Evolutionary conservation across 164 flowering plant genomes (phyloP).

Genomic region (Echeveria elegans): DNA sequence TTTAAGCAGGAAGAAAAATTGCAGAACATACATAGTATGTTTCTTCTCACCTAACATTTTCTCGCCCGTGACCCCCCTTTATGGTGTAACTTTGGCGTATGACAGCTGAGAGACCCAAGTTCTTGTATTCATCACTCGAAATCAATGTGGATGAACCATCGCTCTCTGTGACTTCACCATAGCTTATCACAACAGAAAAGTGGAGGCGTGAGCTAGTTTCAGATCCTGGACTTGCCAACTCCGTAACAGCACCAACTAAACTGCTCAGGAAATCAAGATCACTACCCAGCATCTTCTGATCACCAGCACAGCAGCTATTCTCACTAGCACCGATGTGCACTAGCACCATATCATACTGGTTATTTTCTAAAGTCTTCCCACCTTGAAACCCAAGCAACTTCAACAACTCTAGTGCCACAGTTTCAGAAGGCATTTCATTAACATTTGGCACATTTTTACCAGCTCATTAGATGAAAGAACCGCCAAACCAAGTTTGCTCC

Average conservation of each 20-base stretch:
- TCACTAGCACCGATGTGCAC: slow-evolving; percentile 51
- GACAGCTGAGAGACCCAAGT: slow-evolving; percentile 33
- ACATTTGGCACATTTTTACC: slow-evolving; percentile 11
- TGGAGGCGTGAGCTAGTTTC: slow-evolving; percentile 65
- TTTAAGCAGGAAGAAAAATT: background rate
- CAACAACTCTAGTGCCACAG: slow-evolving; percentile 34
- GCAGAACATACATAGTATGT: background rate
- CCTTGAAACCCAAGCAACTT: slow-evolving; percentile 71
- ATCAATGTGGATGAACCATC: slow-evolving; percentile 27
- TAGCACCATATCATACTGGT: slow-evolving; percentile 64
- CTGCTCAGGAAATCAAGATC: slow-evolving; percentile 36
- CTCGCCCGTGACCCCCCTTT: slow-evolving; percentile 43
- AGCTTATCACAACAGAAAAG: slow-evolving; percentile 74
- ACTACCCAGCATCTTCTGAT: slow-evolving; percentile 9
- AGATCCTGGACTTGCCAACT: slow-evolving; percentile 39
- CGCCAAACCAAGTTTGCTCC: slow-evolving; percentile 43
- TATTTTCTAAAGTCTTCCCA: slow-evolving; percentile 39
- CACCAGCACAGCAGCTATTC: slow-evolving; percentile 15
- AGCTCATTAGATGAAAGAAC: slow-evolving; percentile 32
- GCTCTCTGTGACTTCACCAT: slow-evolving; percentile 33
- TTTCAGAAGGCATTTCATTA: slow-evolving; percentile 16
- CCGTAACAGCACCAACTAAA: slow-evolving; percentile 52
- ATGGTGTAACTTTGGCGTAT: slow-evolving; percentile 67
- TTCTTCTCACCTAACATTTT: slow-evolving; percentile 49
- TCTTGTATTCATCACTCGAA: slow-evolving; percentile 13